Percentiles rank a stretch among this genome's conserved stretches.
Conservation (phyloP, 2,329 filamentous ascomycete genomes). For the Fusarium sp. region DNA sequence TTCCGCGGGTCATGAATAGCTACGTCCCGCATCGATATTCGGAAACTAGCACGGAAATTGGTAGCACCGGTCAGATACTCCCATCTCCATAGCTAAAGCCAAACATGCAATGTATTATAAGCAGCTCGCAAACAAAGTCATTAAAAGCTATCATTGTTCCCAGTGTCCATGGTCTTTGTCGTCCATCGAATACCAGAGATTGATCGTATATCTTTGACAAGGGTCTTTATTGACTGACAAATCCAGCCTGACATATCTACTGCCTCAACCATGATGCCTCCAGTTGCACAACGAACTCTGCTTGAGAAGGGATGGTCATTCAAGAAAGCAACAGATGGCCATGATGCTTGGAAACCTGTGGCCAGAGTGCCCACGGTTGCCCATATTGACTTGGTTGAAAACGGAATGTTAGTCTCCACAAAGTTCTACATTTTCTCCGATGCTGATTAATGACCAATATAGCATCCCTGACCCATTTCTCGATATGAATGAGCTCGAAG, state of each 20-base stretch:
- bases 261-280: neutral
- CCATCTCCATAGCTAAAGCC: neutral
- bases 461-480: neutral
- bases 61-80: neutral
- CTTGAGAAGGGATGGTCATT: constrained; percentile 6
- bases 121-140: neutral
- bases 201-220: too few species aligned
- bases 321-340: neutral
- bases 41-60: neutral
- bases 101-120: neutral
- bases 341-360: constrained; percentile 6
- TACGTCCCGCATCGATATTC: neutral
- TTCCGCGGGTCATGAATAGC: neutral
- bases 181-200: too few species aligned
- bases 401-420: neutral
- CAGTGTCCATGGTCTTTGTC: too few species aligned
- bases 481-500: neutral
- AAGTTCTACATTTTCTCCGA: accelerated
- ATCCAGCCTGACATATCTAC: too few species aligned
- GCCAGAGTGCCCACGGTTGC: constrained; percentile 11
- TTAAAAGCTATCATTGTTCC: neutral
- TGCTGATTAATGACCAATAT: neutral
- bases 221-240: neutral
- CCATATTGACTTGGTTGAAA: constrained; percentile 18
- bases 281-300: neutral